Conservation (phyloP, 116 monocot species). For the Phalaenopsis hybrid region DNA sequence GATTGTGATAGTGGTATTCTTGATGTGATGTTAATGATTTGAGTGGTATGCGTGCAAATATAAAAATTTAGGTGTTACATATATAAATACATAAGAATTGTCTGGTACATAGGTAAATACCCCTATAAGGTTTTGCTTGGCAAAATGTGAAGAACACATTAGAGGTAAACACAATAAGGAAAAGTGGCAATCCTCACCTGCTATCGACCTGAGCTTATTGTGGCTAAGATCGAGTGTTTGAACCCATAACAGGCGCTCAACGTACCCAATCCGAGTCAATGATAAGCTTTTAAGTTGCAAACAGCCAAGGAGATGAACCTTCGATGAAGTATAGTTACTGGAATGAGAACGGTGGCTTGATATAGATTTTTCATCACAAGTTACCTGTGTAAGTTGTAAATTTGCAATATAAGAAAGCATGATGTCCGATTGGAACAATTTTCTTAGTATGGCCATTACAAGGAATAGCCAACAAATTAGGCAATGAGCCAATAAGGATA, state of each 20-base stretch:
- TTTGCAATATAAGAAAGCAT: conserved; percentile 1
- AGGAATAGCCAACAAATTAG: no score
- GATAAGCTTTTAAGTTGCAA: conserved; percentile 48
- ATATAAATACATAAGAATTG: no score
- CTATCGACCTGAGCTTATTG: conserved; percentile 74
- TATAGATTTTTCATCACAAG: conserved; percentile 41
- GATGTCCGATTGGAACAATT: not conserved
- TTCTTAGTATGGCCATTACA: no score
- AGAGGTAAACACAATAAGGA: not conserved
- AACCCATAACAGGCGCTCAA: conserved; percentile 73
- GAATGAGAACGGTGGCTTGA: conserved; percentile 28
- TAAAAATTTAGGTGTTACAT: no score
- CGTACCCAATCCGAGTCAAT: conserved; percentile 71
- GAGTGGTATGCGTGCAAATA: no score
- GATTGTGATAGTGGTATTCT: no score
- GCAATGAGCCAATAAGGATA: no score
- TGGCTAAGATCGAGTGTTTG: conserved; percentile 84
- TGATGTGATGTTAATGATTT: no score
- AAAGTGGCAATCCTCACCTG: conserved; percentile 32
- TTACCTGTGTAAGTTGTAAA: conserved; percentile 43
- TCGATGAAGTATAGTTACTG: conserved; percentile 19
- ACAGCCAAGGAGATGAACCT: conserved; percentile 10
- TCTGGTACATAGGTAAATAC: no score
- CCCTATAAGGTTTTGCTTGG: no score
- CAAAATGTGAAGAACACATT: not conserved